A percentile compares a stretch with the other conserved stretches of the same genome.
Evolutionary conservation across 495 filamentous ascomycete species (phyloP).

Genomic region (Tuber indicum): DNA sequence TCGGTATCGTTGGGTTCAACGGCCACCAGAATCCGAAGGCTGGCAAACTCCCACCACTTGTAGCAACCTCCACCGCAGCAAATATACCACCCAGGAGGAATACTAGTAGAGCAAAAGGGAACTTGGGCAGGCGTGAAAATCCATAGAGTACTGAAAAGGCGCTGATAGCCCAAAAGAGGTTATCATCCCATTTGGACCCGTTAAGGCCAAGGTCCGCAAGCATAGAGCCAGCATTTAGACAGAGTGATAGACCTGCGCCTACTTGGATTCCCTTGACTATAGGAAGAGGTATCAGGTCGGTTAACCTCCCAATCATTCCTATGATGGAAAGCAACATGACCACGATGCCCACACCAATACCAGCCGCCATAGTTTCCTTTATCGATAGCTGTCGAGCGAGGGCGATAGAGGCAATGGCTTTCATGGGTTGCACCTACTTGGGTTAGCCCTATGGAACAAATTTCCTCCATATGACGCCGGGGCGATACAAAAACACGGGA

Average conservation of each 20-base stretch:
- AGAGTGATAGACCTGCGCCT: constrained; percentile 74
- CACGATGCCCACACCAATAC: constrained; percentile 63
- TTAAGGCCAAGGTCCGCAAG: constrained; percentile 53
- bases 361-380: constrained; percentile 67
- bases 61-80: constrained; percentile 29
- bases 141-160: constrained; percentile 63
- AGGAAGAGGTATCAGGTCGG: constrained; percentile 66
- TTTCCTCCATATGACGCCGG: constrained; percentile 4
- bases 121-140: constrained; percentile 52
- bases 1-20: constrained; percentile 28
- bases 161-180: constrained; percentile 61
- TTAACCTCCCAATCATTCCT: constrained; percentile 63
- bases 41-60: constrained; percentile 43
- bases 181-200: constrained; percentile 61
- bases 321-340: constrained; percentile 72
- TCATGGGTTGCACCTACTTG: constrained; percentile 41
- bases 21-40: constrained; percentile 50
- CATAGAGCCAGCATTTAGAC: constrained; percentile 63
- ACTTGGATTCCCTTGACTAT: constrained; percentile 93
- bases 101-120: constrained; percentile 70
- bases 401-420: constrained; percentile 83
- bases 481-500: constrained; percentile 4
- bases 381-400: constrained; percentile 60
- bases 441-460: constrained; percentile 8
- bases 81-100: constrained; percentile 60